Evolutionary conservation across 177 flowering plant species (phyloP), one percentile per base, ranked within the genome.

Genomic region (Vitis hybrid): DNA sequence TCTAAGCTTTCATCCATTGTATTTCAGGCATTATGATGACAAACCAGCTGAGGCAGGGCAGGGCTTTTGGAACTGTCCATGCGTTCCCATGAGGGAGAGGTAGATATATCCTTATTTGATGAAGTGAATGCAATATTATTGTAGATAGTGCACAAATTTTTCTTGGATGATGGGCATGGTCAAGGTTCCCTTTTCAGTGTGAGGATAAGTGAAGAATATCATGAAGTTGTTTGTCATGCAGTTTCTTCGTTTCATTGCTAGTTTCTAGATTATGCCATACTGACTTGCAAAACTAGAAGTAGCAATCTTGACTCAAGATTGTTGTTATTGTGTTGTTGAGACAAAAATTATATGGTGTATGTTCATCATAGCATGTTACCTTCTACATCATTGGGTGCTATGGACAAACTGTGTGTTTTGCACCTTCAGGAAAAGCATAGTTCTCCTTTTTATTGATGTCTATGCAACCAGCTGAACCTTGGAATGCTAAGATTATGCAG

Each of bases 41-140:
- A 94, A 94, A 75, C 76, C 86, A 76, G 97, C 99, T 45, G 99
- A 94, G 83, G 99, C 72, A 48, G 81, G 81, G 52, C 99, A 94
- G 78, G 99, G 99, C 14, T 94, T 94, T 79, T 94, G 99, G 99
- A 94, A 94, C 71, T 94, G 99, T 70, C 99, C 99, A 61, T 94
- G 99, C 75, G 99, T 94, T 62, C 99, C 99, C 18, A 92, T 94
- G 99, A 86, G 99, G 77, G 99, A 94, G 75, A 94, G 99, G 99
- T 92, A 88, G 14, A 59, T 51, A 71, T 39, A 49, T n/a, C 10
- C 29, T 62, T 15, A 31, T 51, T 57, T 60, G 39, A 26, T 65
- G 20, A 69, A 19, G 9, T 33, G 26, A 26, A 51, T 15, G 31
- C n/a, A 51, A 19, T 48, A 51, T 39, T 64, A 51, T 12, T 19